Evolutionary conservation across 23 red algal genomes (phyloP).

Genomic region (Gracilaria domingensis): DNA sequence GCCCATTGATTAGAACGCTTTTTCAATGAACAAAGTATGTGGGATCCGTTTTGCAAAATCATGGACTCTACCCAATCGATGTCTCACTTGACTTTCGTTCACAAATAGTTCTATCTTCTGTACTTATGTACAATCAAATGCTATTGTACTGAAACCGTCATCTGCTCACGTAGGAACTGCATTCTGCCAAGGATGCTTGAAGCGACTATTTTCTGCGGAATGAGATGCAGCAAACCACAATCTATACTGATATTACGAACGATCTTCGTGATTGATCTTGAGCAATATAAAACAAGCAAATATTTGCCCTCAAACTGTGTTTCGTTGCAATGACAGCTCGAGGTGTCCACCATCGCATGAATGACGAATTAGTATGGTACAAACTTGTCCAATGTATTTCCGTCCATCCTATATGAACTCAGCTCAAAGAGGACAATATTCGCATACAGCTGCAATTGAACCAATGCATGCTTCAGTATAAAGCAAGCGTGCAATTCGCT

Average conservation of each 20-base stretch:
- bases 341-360: no score
- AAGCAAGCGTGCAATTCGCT: no score
- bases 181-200: neutral
- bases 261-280: neutral
- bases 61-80: neutral
- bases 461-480: no score
- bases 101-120: neutral
- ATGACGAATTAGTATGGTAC: no score
- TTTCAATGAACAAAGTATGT: neutral
- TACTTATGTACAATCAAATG: neutral
- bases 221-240: neutral
- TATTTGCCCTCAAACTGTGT: neutral
- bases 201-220: neutral
- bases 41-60: neutral
- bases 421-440: no score
- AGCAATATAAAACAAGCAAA: neutral
- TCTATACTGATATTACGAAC: neutral
- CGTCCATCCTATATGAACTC: no score
- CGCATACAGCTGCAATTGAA: no score
- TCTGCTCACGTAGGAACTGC: neutral
- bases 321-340: no score
- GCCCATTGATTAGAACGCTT: neutral
- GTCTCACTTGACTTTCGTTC: neutral
- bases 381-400: no score
- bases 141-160: neutral